Base-by-base conservation (phyloP, 2,329 filamentous ascomycete genomes). In the Daldinia sp. region DNA sequence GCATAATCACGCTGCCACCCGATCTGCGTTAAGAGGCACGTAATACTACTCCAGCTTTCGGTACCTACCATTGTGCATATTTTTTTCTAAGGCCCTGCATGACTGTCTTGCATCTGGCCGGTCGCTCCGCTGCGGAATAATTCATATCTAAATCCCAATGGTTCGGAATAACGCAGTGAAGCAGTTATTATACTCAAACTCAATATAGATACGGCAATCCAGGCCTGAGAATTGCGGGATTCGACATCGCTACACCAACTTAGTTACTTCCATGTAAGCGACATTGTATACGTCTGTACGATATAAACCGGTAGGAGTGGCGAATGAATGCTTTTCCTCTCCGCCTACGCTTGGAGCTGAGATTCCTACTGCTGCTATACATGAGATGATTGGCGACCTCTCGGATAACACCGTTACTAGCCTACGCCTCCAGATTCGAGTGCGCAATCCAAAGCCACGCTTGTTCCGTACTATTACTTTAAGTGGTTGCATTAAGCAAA, bases 1-100 rank as follows among this genome's bases (percentile, higher is more conserved):
- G 69, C 64, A 67, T 65, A 63, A 72, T 66, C 64, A 69, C 67
- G 61, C 54, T 69, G 67, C 67, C 65, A 69, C 60, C 67, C 64
- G 69, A 71, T 69, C 69, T 69, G 67, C 63, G 61, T 63, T 60
- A 46, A 67, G 46, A 57, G 30, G 33, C 69, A 62, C 64, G 67
- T 70, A 68, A 67, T 72, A 56, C 64, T 26, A 70, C 69, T 65
- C 44, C 1, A 44, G 44, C 57, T 37, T 20, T 44, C 53, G 50
- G 44, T 60, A 60, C 58, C 48, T 65, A 63, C 10, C 53, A 64
- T 55, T 62, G 46, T 58, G 54, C 58, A 62, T 64, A 60, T 48
- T 18, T 42, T 42, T 23, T 23, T 23, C 28, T 18, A 39, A 35
- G 58, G 53, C 53, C 53, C 57, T 62, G 60, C 51, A 54, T 51